phyloP scores from a whole-genome alignment of 345 rosid species.

The Gossypium longicalyx region DNA sequence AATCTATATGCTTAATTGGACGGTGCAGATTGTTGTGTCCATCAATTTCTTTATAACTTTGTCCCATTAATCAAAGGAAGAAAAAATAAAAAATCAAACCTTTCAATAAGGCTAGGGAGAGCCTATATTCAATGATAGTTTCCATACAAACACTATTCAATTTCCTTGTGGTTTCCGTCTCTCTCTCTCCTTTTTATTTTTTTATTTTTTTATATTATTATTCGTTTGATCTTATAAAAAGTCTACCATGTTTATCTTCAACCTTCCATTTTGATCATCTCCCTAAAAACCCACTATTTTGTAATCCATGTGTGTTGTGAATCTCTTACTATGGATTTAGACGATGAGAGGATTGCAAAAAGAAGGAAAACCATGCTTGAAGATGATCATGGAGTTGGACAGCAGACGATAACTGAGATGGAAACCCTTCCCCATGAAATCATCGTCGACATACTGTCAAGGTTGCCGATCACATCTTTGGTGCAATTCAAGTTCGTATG shows the following conservation, averaged over 20 bases:
- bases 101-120: neutral
- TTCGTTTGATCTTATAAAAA: slow-evolving; percentile 19
- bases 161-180: slow-evolving; percentile 38
- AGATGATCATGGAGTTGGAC: slow-evolving; percentile 6
- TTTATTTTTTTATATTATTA: neutral
- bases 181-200: slow-evolving; percentile 9
- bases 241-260: slow-evolving; percentile 15
- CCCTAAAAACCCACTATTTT: slow-evolving; percentile 1
- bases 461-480: slow-evolving; percentile 54
- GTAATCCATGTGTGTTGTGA: slow-evolving; percentile 13
- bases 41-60: slow-evolving; percentile 8
- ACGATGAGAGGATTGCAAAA: slow-evolving; percentile 16
- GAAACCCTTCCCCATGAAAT: slow-evolving; percentile 61
- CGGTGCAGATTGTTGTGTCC: neutral
- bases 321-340: slow-evolving; percentile 31
- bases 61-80: neutral
- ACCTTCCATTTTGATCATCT: neutral
- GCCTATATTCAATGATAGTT: slow-evolving; percentile 31
- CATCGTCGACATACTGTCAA: slow-evolving; percentile 51
- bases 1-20: slow-evolving; percentile 4
- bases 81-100: neutral
- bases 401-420: slow-evolving; percentile 21
- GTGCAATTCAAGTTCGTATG: slow-evolving; percentile 51
- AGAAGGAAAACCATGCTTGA: slow-evolving; percentile 26
- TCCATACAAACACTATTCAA: slow-evolving; percentile 21